Percentiles rank a stretch among this genome's conserved stretches.
These are phyloP conservation scores for Biancaea sappan DNA, from an alignment of 306 rosid species.

Conservation along the genomic window DNA sequence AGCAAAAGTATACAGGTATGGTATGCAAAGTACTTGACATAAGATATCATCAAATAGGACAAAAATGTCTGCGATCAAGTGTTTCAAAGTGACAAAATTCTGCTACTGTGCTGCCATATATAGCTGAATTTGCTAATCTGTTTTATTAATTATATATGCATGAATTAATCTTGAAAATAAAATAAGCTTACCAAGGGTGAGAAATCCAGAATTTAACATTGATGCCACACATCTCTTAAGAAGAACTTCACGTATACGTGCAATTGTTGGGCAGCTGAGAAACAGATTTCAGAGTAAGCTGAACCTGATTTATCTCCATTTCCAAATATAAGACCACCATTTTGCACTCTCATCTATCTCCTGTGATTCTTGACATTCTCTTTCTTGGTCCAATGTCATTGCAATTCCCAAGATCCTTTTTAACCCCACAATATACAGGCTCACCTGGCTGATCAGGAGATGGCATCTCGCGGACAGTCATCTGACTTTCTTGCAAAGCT, in stretches of 20 bases:
- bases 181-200: conserved; percentile 75
- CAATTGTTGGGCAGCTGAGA: conserved; percentile 82
- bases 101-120: background rate
- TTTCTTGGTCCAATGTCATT: conserved; percentile 73
- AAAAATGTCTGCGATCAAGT: background rate
- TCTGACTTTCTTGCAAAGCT: conserved; percentile 64
- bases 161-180: conserved; percentile 8
- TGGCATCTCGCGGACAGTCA: conserved; percentile 87
- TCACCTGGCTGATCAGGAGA: conserved; percentile 60
- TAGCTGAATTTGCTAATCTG: background rate
- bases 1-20: background rate
- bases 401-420: conserved; percentile 69
- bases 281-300: conserved; percentile 77
- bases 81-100: conserved; percentile 14
- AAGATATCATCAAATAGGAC: conserved; percentile 6
- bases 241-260: conserved; percentile 88
- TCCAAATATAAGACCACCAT: conserved; percentile 61
- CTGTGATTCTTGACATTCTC: conserved; percentile 64
- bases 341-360: conserved; percentile 49
- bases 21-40: background rate
- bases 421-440: conserved; percentile 45
- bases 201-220: conserved; percentile 87
- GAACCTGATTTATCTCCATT: conserved; percentile 70
- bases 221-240: conserved; percentile 87
- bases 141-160: background rate